phyloP scores from a whole-genome alignment of 495 filamentous ascomycete species.

The Xylaria palmicola region DNA sequence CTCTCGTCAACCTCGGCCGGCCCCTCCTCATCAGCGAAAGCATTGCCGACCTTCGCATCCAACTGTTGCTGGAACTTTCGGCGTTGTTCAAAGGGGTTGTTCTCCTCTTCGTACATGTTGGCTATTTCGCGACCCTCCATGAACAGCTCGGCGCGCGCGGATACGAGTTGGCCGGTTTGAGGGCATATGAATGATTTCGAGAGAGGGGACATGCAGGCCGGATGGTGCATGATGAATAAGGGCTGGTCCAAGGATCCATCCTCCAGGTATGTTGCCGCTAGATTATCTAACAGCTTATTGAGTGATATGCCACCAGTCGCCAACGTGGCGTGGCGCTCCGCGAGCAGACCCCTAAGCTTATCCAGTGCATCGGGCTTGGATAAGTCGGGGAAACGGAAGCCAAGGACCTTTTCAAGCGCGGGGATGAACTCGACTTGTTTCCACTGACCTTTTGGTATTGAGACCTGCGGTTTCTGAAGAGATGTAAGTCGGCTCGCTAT shows the following conservation, averaged over 20 bases:
- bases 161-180: conserved; percentile 59
- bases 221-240: conserved; percentile 90
- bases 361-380: conserved; percentile 50
- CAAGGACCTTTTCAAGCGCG: conserved; percentile 65
- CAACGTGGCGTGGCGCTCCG: conserved; percentile 18
- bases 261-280: conserved; percentile 77
- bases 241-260: conserved; percentile 60
- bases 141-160: conserved; percentile 87
- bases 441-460: conserved; percentile 51
- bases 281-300: conserved; percentile 79
- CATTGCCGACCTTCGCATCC: conserved; percentile 32
- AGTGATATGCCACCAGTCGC: conserved; percentile 51
- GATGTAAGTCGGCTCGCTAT: conserved; percentile 47
- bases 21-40: conserved; percentile 15
- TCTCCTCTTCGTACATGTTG: conserved; percentile 98
- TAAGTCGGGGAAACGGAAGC: conserved; percentile 68
- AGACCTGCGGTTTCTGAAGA: conserved; percentile 46
- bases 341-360: conserved; percentile 58
- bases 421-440: conserved; percentile 76
- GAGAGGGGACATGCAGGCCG: conserved; percentile 86
- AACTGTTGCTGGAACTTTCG: conserved; percentile 69
- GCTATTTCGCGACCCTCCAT: conserved; percentile 75
- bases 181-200: conserved; percentile 76
- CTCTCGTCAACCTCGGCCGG: conserved; percentile 66
- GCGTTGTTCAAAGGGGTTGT: conserved; percentile 83